Evolutionary conservation across 2,329 filamentous ascomycete genomes (phyloP), one percentile per base, ranked within the genome.

Genomic region (Samsoniella hepiali): DNA sequence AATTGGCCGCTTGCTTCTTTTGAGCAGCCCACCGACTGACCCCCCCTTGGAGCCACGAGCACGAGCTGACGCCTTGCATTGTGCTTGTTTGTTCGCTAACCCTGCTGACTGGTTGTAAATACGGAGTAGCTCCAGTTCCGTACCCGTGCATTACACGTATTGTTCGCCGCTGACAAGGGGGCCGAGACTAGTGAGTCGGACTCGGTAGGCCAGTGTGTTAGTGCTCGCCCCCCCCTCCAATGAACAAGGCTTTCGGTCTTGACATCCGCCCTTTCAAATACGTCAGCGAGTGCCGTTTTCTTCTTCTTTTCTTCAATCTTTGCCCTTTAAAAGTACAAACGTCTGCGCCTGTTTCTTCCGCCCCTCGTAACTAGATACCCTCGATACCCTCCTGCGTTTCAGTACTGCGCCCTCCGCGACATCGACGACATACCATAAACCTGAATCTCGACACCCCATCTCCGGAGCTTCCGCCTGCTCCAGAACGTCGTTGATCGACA

Each of bases 161-260:
- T 3, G 40, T 32, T 45, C 31, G 29, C 29, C 56, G 58, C 58
- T 61, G 49, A 54, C 58, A 45, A 31, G 47, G 47, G 34, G 47
- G 34, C 36, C 42, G 58, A 17, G 22, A 38, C 47, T 51, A 60
- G 36, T 31, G 27, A 54, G 36, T 40, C 45, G 31, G 31, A 17
- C 11, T 22, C 22, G 22, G 22, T 22, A 22, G n/a, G 17, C 34
- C 45, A 50, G 45, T 49, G 22, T 54, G 47, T 49, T 60, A 51
- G 44, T 60, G 11, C 27, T 13, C 22, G 22, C 17, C 34, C 27
- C n/a, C 17, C 34, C 27, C 53, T 22, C 53, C 22, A 56, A 22
- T 22, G 22, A 36, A 36, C 53, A 6, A 31, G 17, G 17, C 22
- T 47, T 13, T 45, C 38, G 29, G 45, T 5, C 47, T 42, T 53